phyloP scores from a whole-genome alignment of 805 yeast genomes.

The Cyberlindnera nakhonratchasimensis region DNA sequence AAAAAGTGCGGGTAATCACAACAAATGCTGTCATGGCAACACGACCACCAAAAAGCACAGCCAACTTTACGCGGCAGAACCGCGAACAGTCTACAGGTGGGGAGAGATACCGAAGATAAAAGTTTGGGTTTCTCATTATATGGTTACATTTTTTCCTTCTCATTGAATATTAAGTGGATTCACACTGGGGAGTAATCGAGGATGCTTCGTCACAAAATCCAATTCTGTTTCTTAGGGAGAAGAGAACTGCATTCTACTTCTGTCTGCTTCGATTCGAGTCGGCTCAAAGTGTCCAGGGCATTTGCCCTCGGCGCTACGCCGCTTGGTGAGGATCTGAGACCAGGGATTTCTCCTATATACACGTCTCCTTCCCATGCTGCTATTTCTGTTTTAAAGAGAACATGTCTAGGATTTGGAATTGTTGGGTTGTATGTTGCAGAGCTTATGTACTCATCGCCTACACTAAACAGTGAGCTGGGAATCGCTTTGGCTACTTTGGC shows the following conservation, averaged over 20 bases:
- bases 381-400: slow-evolving; percentile 58
- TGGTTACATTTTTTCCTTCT: too few relatives aligned
- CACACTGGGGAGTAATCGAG: too few relatives aligned
- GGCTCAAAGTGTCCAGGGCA: slow-evolving; percentile 36
- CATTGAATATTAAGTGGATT: too few relatives aligned
- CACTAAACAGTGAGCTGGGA: slow-evolving; percentile 48
- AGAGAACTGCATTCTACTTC: neutral
- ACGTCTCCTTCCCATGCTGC: slow-evolving; percentile 60
- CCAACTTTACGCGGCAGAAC: too few relatives aligned
- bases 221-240: neutral
- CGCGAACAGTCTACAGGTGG: too few relatives aligned
- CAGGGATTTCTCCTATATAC: slow-evolving; percentile 61
- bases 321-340: slow-evolving; percentile 49
- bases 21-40: slow-evolving; percentile 7
- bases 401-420: slow-evolving; percentile 57
- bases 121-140: too few relatives aligned
- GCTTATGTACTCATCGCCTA: slow-evolving; percentile 47
- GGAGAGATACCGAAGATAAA: too few relatives aligned
- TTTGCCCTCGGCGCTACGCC: slow-evolving; percentile 39
- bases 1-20: slow-evolving; percentile 43
- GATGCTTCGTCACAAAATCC: neutral
- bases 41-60: too few relatives aligned
- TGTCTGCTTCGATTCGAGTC: neutral
- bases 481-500: slow-evolving; percentile 39
- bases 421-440: slow-evolving; percentile 63